Evolutionary conservation across 1,284 basidiomycete species (phyloP).

Genomic region (Pyrrhoderma lamaoense): DNA sequence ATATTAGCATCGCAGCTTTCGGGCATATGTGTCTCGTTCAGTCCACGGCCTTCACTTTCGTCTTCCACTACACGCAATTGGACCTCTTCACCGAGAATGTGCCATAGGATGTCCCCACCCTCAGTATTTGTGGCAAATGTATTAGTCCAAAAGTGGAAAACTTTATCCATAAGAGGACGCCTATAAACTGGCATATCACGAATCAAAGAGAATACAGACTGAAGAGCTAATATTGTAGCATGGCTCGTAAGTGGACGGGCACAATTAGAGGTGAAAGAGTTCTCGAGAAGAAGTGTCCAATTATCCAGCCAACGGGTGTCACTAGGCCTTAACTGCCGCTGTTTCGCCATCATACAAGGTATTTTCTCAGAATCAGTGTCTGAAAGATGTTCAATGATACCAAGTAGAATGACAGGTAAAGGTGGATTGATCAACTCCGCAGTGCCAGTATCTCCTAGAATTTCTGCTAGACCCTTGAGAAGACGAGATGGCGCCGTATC

Average conservation of each 20-base stretch:
- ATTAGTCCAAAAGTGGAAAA: constrained; percentile 46
- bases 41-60: constrained; percentile 28
- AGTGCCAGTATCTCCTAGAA: constrained; percentile 24
- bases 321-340: constrained; percentile 60
- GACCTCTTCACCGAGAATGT: constrained; percentile 55
- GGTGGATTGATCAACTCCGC: constrained; percentile 45
- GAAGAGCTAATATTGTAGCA: constrained; percentile 47
- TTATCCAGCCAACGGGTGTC: constrained; percentile 60
- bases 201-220: constrained; percentile 52
- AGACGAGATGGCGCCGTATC: constrained; percentile 3
- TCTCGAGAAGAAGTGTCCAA: constrained; percentile 53
- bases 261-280: constrained; percentile 38
- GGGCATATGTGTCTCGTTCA: constrained; percentile 15
- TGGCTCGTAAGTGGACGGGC: constrained; percentile 47
- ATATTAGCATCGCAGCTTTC: constrained; percentile 8
- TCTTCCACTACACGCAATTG: constrained; percentile 42
- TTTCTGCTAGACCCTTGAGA: constrained; percentile 7
- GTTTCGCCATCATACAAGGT: constrained; percentile 50
- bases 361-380: constrained; percentile 57
- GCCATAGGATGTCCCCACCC: constrained; percentile 47
- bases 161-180: constrained; percentile 48
- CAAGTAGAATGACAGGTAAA: constrained; percentile 54
- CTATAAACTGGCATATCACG: constrained; percentile 63
- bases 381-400: constrained; percentile 53
- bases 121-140: constrained; percentile 31